Evolutionary conservation across 129 eudicot species (phyloP).

Genomic region (Pulicaria dysenterica): DNA sequence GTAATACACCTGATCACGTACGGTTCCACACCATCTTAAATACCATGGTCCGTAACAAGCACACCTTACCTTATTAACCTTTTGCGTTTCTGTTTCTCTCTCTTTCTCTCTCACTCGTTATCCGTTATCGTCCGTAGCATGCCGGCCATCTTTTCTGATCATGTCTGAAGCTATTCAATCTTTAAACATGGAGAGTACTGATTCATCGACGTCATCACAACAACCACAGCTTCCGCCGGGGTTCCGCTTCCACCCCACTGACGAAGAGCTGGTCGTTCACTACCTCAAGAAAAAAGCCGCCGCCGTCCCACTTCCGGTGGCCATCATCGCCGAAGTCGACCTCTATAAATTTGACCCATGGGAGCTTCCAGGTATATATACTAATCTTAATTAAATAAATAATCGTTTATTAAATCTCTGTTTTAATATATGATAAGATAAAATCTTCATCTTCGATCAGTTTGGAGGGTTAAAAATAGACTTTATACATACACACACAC

Average conservation of each 20-base stretch:
- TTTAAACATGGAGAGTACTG: constrained; percentile 63
- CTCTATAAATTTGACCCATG: constrained; percentile 91
- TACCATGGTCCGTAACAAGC: constrained; percentile 27
- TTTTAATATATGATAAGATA: background rate
- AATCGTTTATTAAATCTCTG: background rate
- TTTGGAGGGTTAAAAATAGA: too few relatives aligned
- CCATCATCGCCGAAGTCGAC: constrained; percentile 81
- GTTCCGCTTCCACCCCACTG: constrained; percentile 91
- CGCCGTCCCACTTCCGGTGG: constrained; percentile 64
- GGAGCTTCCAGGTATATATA: constrained; percentile 82
- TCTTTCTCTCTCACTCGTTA: background rate
- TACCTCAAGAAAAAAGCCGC: constrained; percentile 73
- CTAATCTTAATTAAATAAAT: too few relatives aligned
- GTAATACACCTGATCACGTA: constrained; percentile 30
- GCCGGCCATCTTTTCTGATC: constrained; percentile 20
- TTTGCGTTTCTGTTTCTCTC: constrained; percentile 9
- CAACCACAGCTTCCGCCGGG: constrained; percentile 94
- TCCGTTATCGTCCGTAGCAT: constrained; percentile 13
- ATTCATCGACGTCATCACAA: constrained; percentile 58
- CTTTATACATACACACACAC: background rate
- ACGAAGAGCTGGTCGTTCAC: constrained; percentile 89
- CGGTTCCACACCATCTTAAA: constrained; percentile 34
- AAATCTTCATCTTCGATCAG: too few relatives aligned
- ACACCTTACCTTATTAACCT: constrained; percentile 9
- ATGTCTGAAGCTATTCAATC: background rate